Conservation (phyloP, 1,284 basidiomycete genomes). For the Trichosporon asahii region DNA sequence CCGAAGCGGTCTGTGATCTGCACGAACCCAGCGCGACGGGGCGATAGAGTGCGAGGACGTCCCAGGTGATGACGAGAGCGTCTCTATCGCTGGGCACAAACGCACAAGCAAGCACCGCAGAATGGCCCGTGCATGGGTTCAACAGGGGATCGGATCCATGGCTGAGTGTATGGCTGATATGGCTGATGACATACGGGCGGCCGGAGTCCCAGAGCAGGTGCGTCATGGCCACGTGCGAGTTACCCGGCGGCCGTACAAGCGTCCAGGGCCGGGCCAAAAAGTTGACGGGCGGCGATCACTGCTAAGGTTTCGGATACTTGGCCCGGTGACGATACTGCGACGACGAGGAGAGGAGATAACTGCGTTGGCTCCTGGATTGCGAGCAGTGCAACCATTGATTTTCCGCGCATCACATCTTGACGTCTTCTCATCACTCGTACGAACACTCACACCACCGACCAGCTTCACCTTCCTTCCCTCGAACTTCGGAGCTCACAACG, state of each 20-base stretch:
- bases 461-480: not conserved
- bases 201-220: not conserved
- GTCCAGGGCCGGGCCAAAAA: not conserved
- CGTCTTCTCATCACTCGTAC: not conserved
- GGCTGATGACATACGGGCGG: not conserved
- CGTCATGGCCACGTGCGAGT: not conserved
- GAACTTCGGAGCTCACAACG: not conserved
- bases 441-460: not conserved
- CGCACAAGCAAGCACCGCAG: too few relatives aligned
- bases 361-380: too few relatives aligned
- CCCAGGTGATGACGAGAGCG: not conserved
- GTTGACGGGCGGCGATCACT: not conserved
- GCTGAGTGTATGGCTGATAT: too few relatives aligned
- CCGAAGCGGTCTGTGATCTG: too few relatives aligned
- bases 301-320: not conserved
- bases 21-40: not conserved
- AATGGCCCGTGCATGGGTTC: not conserved
- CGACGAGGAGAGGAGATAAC: too few relatives aligned
- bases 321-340: not conserved
- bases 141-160: too few relatives aligned
- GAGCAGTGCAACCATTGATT: not conserved
- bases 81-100: not conserved
- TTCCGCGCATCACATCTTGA: not conserved
- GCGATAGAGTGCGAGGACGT: not conserved
- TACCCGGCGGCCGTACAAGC: not conserved